These are phyloP conservation scores for Colletotrichum kahawae DNA, from an alignment of 2,329 filamentous ascomycete genomes.

Conservation along the genomic window DNA sequence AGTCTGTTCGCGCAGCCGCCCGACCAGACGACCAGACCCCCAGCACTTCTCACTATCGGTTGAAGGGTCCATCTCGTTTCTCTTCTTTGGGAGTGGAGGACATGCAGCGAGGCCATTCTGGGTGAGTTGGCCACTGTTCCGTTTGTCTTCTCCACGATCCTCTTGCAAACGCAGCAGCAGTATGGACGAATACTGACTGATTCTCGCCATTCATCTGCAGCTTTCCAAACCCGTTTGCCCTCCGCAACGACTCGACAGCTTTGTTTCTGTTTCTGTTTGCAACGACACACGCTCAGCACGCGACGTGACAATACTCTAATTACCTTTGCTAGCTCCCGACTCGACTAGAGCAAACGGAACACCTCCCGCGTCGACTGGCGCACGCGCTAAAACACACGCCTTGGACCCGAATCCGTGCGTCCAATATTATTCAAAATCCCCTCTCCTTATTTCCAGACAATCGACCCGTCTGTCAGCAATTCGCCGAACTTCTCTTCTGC, in stretches of 20 bases:
- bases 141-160: not conserved
- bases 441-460: not conserved
- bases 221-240: not conserved
- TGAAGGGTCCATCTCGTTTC: not conserved
- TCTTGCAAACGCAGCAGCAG: not conserved
- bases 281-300: not conserved
- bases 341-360: slow-evolving; percentile 6
- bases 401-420: not conserved
- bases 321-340: slow-evolving; percentile 8
- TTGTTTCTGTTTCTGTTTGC: not conserved
- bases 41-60: not conserved
- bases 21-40: not conserved
- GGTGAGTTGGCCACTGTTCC: not conserved
- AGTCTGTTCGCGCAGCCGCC: not conserved
- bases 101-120: not conserved
- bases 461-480: not conserved
- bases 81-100: not conserved
- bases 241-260: not conserved
- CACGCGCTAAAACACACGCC: not conserved
- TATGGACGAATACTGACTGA: not conserved
- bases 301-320: not conserved
- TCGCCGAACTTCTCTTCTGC: not conserved
- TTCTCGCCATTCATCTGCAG: not conserved
- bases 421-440: not conserved
- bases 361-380: not conserved